Evolutionary conservation across 2,329 filamentous ascomycete species (phyloP).

Genomic region (Blastomyces gilchristii): DNA sequence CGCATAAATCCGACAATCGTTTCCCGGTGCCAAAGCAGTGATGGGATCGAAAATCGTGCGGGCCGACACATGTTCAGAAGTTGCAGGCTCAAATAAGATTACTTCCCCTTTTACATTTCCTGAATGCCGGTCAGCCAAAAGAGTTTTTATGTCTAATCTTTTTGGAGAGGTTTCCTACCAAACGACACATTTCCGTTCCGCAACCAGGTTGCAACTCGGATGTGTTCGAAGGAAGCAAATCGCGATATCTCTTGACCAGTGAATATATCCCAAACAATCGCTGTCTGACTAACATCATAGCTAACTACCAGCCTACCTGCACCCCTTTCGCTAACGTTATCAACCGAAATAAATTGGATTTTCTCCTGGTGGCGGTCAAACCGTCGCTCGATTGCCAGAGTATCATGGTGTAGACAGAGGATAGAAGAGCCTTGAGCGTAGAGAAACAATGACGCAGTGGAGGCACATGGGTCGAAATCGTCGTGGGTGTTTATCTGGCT

Average conservation of each 20-base stretch:
- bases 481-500: constrained; percentile 26
- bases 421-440: constrained; percentile 76
- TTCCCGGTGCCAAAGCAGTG: constrained; percentile 78
- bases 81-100: constrained; percentile 86
- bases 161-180: constrained; percentile 42
- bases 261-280: constrained; percentile 93
- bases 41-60: constrained; percentile 91
- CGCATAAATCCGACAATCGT: constrained; percentile 88
- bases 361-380: constrained; percentile 79
- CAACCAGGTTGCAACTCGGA: constrained; percentile 88
- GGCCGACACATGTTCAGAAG: constrained; percentile 82
- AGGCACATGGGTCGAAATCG: constrained; percentile 75
- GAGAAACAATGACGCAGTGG: constrained; percentile 81
- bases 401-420: constrained; percentile 85
- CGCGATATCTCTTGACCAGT: constrained; percentile 81
- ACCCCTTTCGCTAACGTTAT: constrained; percentile 81
- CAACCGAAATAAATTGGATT: constrained; percentile 72
- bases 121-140: constrained; percentile 33
- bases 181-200: constrained; percentile 93
- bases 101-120: constrained; percentile 88
- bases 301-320: constrained; percentile 80
- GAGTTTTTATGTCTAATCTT: constrained; percentile 9
- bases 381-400: constrained; percentile 72
- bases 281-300: constrained; percentile 81
- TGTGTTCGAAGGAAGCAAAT: constrained; percentile 83